Evolutionary conservation across 345 rosid genomes (phyloP).

Genomic region (Ceriops zippeliana): DNA sequence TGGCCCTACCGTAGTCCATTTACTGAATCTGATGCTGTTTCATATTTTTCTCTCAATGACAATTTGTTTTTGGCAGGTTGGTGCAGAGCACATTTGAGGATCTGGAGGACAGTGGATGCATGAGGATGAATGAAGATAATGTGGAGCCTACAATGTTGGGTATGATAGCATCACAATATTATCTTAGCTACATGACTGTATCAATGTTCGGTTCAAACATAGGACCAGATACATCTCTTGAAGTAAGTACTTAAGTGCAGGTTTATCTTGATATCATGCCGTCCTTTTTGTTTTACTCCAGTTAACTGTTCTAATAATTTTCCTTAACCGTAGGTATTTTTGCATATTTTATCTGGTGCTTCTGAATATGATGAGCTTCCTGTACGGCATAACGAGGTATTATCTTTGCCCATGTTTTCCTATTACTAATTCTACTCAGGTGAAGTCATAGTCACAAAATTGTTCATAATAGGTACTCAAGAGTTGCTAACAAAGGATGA

Average conservation of each 20-base stretch:
- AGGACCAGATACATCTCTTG: slow-evolving; percentile 84
- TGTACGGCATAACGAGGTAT: slow-evolving; percentile 97
- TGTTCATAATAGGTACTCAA: too few species aligned
- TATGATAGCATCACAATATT: slow-evolving; percentile 88
- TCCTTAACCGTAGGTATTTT: slow-evolving; percentile 50
- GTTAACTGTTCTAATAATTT: slow-evolving; percentile 10
- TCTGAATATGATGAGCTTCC: slow-evolving; percentile 97
- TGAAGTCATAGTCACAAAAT: neutral
- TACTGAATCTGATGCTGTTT: neutral
- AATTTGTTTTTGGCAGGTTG: slow-evolving; percentile 49
- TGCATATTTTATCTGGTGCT: slow-evolving; percentile 81
- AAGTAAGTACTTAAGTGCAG: slow-evolving; percentile 46
- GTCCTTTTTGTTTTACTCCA: neutral
- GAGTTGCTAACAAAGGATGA: too few species aligned
- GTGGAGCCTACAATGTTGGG: slow-evolving; percentile 92
- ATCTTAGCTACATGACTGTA: slow-evolving; percentile 87
- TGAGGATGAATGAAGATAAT: slow-evolving; percentile 63
- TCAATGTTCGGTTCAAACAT: slow-evolving; percentile 98
- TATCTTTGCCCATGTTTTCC: neutral
- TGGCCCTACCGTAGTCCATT: slow-evolving; percentile 1
- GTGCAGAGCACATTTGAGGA: slow-evolving; percentile 91
- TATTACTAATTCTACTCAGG: neutral
- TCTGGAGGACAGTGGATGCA: slow-evolving; percentile 96
- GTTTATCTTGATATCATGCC: neutral
- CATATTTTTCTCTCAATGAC: neutral